phyloP scores from a whole-genome alignment of 805 yeast species.

The Zygosaccharomyces bailii region DNA sequence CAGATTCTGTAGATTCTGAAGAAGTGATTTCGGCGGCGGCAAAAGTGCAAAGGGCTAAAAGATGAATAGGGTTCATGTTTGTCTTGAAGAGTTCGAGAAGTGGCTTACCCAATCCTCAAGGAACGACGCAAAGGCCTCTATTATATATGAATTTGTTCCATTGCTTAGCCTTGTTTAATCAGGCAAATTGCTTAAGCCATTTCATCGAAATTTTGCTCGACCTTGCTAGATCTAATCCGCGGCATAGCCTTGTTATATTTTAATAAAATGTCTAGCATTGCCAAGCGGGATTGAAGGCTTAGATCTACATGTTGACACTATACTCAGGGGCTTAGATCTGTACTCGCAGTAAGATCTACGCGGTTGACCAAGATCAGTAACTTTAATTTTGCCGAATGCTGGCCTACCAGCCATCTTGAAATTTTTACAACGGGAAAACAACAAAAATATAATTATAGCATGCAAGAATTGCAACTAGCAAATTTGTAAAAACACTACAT shows the following conservation, averaged over 20 bases:
- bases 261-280: too few species aligned
- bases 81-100: background rate
- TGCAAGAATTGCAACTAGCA: background rate
- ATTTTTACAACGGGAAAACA: background rate
- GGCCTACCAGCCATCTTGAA: constrained; percentile 4
- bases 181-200: too few species aligned
- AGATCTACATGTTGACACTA: background rate
- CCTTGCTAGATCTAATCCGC: background rate
- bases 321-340: background rate
- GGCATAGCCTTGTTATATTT: background rate
- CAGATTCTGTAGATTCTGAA: background rate
- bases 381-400: background rate
- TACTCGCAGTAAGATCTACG: too few species aligned
- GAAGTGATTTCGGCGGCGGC: background rate
- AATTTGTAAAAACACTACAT: background rate
- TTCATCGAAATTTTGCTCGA: too few species aligned
- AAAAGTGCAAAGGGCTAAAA: background rate
- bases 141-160: background rate
- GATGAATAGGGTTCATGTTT: background rate
- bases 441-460: background rate
- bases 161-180: background rate
- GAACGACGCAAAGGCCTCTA: too few species aligned
- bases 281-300: too few species aligned
- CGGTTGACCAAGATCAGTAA: too few species aligned
- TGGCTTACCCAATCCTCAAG: too few species aligned